Evolutionary conservation across 169 alveolate genomes (phyloP).

Genomic region (Pseudocohnilembus persalinus): DNA sequence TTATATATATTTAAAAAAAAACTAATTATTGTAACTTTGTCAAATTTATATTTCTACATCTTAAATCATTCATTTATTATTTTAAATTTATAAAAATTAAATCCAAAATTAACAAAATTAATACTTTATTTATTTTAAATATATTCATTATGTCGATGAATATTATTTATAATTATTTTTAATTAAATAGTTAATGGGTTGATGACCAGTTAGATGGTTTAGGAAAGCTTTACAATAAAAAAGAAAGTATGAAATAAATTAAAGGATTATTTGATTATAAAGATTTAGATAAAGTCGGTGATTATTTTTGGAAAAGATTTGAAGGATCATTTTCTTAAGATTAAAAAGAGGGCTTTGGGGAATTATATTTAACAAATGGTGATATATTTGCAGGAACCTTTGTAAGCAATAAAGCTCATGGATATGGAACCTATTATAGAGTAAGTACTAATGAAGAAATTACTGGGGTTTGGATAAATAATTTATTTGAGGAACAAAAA

Average conservation of each 20-base stretch:
- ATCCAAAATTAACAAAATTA: neutral
- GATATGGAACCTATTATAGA: conserved; percentile 24
- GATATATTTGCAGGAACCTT: conserved; percentile 29
- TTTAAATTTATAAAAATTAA: too few species aligned
- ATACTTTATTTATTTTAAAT: neutral
- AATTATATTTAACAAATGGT: conserved; percentile 19
- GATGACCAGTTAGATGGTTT: neutral
- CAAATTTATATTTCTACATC: too few species aligned
- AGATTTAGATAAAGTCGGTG: conserved; percentile 13
- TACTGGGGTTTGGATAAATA: neutral
- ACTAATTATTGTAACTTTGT: too few species aligned
- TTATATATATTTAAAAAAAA: too few species aligned
- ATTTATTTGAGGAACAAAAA: neutral
- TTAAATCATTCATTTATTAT: too few species aligned
- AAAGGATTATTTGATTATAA: neutral
- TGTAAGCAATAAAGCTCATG: conserved; percentile 9
- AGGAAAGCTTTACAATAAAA: neutral
- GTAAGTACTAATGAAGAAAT: neutral
- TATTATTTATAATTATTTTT: too few species aligned
- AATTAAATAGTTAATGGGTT: neutral
- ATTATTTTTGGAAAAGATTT: conserved; percentile 27
- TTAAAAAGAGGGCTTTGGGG: conserved; percentile 22
- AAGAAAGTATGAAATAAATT: neutral
- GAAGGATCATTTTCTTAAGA: conserved; percentile 19
- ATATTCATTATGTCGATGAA: neutral